Evolutionary conservation across 768 basidiomycete species (phyloP).

Genomic region (Thelephora ganbajun): DNA sequence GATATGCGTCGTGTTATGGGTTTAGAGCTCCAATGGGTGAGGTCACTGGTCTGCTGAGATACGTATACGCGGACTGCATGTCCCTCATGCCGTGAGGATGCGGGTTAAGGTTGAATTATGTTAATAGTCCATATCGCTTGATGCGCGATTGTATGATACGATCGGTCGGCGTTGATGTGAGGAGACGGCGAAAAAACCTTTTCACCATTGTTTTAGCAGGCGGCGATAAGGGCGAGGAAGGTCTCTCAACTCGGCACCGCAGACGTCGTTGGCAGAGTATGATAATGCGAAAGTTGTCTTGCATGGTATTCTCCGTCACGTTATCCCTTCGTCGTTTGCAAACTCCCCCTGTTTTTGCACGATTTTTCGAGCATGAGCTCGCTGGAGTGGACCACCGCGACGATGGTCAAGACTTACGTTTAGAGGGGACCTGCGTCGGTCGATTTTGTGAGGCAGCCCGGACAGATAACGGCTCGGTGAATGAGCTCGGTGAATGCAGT

Average conservation of each 20-base stretch:
- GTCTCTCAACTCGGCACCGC: neutral
- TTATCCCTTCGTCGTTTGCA: neutral
- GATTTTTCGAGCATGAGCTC: too few species aligned
- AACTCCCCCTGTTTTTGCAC: neutral
- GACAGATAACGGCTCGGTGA: slow-evolving; percentile 16
- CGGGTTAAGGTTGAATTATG: neutral
- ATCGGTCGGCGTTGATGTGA: neutral
- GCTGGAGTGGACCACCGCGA: too few species aligned
- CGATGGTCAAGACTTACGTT: neutral
- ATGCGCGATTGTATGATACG: too few species aligned
- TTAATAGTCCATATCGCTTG: too few species aligned
- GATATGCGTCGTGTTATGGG: neutral
- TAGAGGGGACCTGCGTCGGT: neutral
- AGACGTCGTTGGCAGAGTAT: neutral
- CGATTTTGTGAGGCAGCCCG: neutral
- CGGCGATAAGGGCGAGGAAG: neutral
- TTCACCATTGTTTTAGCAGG: slow-evolving; percentile 6
- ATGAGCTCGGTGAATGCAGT: slow-evolving; percentile 21
- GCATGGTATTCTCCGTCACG: neutral
- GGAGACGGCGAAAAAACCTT: slow-evolving; percentile 14
- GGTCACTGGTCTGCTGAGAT: slow-evolving; percentile 31
- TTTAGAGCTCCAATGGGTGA: slow-evolving; percentile 11
- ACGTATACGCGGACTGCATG: slow-evolving; percentile 41
- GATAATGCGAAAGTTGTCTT: neutral
- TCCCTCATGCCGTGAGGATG: slow-evolving; percentile 29